Conservation (phyloP, 345 rosid genomes). For the Reutealis trisperma region DNA sequence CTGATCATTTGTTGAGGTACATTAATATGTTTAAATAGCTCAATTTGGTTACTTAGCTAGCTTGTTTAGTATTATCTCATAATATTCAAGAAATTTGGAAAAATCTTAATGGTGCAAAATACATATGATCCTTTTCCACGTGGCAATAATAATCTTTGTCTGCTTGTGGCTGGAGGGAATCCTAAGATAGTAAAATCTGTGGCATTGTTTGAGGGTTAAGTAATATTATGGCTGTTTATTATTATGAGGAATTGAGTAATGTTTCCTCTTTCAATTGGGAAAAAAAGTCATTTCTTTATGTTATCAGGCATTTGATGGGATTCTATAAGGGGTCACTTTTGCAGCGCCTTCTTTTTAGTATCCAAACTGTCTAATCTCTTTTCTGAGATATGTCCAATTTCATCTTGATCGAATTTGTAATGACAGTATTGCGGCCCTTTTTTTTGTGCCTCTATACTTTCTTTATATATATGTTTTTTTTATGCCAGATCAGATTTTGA, state of each 20-base stretch:
- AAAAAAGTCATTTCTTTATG: neutral
- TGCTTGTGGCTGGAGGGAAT: neutral
- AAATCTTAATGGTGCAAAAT: neutral
- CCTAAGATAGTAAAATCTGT: neutral
- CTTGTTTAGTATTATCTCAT: neutral
- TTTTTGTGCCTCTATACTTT: neutral
- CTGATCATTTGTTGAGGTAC: conserved; percentile 65
- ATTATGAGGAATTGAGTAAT: neutral
- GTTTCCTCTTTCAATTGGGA: neutral
- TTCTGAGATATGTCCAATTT: neutral
- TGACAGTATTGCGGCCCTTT: neutral
- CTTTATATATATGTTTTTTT: no score
- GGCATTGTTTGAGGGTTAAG: neutral
- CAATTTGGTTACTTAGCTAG: neutral
- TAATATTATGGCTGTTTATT: neutral
- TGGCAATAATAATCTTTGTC: neutral
- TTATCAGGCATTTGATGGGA: neutral
- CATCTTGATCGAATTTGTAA: neutral
- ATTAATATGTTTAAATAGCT: neutral
- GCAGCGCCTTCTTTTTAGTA: neutral
- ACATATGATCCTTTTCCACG: neutral
- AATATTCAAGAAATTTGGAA: neutral
- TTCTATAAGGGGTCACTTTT: neutral
- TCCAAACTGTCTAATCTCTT: neutral
- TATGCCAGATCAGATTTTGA: no score